Percentiles rank a stretch among this genome's conserved stretches.
phyloP scores from a whole-genome alignment of 2,329 filamentous ascomycete species.

The Phialemoniopsis sp. region DNA sequence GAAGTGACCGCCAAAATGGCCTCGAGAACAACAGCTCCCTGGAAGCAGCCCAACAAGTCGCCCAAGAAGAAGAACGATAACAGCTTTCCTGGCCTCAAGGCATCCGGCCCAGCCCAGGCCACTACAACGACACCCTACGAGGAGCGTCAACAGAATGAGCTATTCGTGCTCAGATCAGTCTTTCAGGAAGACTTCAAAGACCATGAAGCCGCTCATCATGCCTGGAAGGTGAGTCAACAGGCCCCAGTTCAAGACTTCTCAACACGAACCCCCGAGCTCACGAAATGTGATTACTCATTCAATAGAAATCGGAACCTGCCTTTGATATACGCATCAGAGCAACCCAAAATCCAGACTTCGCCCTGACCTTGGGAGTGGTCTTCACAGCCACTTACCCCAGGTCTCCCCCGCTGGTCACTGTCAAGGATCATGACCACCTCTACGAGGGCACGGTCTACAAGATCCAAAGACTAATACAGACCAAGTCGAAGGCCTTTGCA shows the following conservation, averaged over 20 bases:
- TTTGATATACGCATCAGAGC: constrained; percentile 79
- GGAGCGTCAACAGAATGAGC: constrained; percentile 82
- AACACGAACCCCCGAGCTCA: background rate
- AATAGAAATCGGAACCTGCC: constrained; percentile 71
- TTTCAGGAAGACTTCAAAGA: constrained; percentile 85
- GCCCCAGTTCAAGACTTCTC: constrained; percentile 3
- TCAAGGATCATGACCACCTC: constrained; percentile 62
- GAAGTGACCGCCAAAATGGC: constrained; percentile 38
- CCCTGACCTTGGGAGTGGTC: constrained; percentile 69
- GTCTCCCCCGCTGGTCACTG: constrained; percentile 66
- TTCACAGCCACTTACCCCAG: constrained; percentile 91
- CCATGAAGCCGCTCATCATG: constrained; percentile 64
- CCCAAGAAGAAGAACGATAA: constrained; percentile 34
- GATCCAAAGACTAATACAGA: constrained; percentile 60
- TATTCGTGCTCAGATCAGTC: constrained; percentile 80
- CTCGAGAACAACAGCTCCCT: constrained; percentile 41
- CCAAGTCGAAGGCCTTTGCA: constrained; percentile 49
- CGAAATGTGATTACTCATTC: constrained; percentile 9
- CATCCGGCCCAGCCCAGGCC: constrained; percentile 19
- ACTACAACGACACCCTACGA: constrained; percentile 62
- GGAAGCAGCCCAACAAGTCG: constrained; percentile 41
- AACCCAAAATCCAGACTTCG: constrained; percentile 67
- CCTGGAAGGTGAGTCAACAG: constrained; percentile 70
- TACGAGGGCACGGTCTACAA: constrained; percentile 68
- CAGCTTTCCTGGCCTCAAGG: constrained; percentile 47